Percentiles rank a stretch among this genome's conserved stretches.
These are phyloP conservation scores for Amesomyces nigricolor DNA, from an alignment of 2,329 filamentous ascomycete species.

Conservation along the genomic window DNA sequence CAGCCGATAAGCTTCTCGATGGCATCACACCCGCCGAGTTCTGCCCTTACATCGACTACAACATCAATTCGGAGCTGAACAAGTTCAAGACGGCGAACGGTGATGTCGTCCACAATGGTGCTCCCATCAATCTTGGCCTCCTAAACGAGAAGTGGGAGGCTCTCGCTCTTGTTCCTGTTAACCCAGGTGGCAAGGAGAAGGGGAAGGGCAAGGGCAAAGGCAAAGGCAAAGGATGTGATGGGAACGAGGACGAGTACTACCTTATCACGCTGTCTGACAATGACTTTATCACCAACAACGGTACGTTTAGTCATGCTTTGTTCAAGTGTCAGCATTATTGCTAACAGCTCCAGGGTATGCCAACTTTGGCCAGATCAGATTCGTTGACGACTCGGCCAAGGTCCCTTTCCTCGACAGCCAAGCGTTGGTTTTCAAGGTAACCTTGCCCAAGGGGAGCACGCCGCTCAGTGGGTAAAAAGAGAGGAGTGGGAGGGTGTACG, in stretches of 20 bases:
- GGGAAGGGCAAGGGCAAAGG: not conserved
- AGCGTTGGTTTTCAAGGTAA: conserved; percentile 56
- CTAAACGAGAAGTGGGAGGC: conserved; percentile 77
- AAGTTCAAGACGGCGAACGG: conserved; percentile 41
- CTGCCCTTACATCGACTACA: conserved; percentile 63
- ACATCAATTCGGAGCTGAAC: conserved; percentile 57
- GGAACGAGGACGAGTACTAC: conserved; percentile 52
- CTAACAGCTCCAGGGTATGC: conserved; percentile 11
- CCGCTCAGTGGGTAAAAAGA: conserved; percentile 19
- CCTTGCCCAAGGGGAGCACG: conserved; percentile 30
- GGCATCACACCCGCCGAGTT: conserved; percentile 54
- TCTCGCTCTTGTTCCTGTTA: conserved; percentile 55
- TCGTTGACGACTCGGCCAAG: conserved; percentile 42
- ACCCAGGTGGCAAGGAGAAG: conserved; percentile 39
- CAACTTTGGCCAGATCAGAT: conserved; percentile 51
- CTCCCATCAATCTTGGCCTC: conserved; percentile 49
- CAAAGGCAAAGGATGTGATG: not conserved
- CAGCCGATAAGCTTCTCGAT: conserved; percentile 47
- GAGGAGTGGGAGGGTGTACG: no score
- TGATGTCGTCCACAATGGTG: conserved; percentile 59
- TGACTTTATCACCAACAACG: conserved; percentile 69
- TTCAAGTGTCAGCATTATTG: not conserved
- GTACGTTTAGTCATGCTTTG: conserved; percentile 28
- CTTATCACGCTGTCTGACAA: conserved; percentile 65
- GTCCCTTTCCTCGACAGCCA: conserved; percentile 49